Evolutionary conservation across 2,329 filamentous ascomycete genomes (phyloP).

Genomic region (Neopestalotiopsis clavispora): DNA sequence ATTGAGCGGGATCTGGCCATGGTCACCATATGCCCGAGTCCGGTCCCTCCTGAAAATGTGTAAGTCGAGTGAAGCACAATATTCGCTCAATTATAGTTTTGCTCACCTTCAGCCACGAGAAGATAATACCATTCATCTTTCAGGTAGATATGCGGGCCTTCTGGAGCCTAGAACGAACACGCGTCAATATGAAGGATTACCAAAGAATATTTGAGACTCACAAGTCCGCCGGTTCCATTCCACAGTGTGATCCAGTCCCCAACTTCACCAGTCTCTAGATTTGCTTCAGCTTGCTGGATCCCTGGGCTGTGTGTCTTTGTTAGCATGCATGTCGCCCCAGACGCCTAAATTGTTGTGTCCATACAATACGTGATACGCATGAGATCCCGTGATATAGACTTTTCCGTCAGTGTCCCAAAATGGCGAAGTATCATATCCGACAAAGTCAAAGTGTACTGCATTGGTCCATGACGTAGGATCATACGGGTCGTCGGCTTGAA

Average conservation of each 20-base stretch:
- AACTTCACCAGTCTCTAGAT: constrained; percentile 45
- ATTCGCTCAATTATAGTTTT: not conserved
- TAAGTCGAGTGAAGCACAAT: not conserved
- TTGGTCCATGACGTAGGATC: constrained; percentile 50
- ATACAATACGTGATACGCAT: constrained; percentile 40
- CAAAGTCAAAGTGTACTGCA: constrained; percentile 52
- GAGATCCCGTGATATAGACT: constrained; percentile 52
- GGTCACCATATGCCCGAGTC: constrained; percentile 51
- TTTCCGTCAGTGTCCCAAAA: constrained; percentile 63
- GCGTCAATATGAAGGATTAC: not conserved
- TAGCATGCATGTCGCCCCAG: constrained; percentile 5
- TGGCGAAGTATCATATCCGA: constrained; percentile 57
- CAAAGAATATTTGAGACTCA: constrained; percentile 23
- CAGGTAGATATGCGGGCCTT: constrained; percentile 60
- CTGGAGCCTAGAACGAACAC: constrained; percentile 39
- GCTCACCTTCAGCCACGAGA: constrained; percentile 53
- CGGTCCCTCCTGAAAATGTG: constrained; percentile 46
- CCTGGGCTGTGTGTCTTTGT: constrained; percentile 34
- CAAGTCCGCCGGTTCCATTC: constrained; percentile 50
- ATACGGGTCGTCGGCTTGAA: constrained; percentile 48
- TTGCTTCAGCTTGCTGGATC: constrained; percentile 43
- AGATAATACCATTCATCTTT: constrained; percentile 59
- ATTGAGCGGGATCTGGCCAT: constrained; percentile 49
- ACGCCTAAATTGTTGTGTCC: constrained; percentile 8
- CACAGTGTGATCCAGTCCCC: constrained; percentile 47